Conservation (phyloP, 208 protist species). For the Tritrichomonas musculus region DNA sequence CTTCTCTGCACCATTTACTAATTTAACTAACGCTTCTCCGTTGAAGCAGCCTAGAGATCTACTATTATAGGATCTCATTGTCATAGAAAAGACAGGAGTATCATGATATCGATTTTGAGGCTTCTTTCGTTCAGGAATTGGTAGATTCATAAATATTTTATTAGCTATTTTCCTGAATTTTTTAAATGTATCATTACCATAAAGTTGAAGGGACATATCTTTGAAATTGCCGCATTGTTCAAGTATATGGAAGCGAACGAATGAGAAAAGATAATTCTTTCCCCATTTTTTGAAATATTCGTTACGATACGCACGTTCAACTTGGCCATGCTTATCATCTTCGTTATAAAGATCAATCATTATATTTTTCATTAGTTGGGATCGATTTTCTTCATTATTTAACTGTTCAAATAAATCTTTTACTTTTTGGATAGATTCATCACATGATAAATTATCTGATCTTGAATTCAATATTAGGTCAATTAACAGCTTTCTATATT, state of each 20-base stretch:
- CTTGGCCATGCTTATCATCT: not conserved
- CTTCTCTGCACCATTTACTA: not conserved
- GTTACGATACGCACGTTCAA: not conserved
- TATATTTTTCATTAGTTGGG: not conserved
- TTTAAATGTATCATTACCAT: not conserved
- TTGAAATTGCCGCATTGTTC: not conserved
- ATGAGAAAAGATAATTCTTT: not conserved
- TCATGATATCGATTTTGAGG: too few species aligned
- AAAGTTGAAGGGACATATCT: not conserved
- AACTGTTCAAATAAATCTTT: too few species aligned
- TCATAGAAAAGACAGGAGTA: too few species aligned
- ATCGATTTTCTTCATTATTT: not conserved
- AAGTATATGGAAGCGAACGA: not conserved
- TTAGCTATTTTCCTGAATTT: not conserved
- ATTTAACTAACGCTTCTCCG: not conserved
- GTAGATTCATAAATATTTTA: not conserved
- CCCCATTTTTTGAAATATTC: not conserved
- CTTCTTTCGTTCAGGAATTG: too few species aligned
- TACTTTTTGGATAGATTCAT: too few species aligned
- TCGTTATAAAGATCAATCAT: not conserved
- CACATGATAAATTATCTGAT: too few species aligned
- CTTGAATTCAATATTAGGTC: too few species aligned
- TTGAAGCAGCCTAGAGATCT: not conserved
- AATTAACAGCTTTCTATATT: not conserved
- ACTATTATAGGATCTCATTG: too few species aligned